Conservation (phyloP, 208 protist genomes). For the Trypanosoma theileri region DNA sequence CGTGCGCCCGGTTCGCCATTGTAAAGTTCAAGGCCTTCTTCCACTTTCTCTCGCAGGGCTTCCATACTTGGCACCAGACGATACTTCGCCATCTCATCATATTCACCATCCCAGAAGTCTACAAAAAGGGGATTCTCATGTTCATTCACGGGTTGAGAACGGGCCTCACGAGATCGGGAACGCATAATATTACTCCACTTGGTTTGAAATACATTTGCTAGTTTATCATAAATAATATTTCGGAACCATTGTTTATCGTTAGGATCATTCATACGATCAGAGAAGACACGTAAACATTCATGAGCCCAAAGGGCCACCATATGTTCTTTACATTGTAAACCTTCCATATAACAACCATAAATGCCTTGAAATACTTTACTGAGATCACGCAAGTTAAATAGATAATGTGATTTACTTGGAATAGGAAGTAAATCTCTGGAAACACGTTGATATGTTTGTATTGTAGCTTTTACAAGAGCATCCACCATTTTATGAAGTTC, state of each 20-base stretch:
- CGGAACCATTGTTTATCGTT: constrained; percentile 94
- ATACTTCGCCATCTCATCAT: constrained; percentile 94
- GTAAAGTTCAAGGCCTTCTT: constrained; percentile 94
- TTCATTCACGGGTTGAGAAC: constrained; percentile 50
- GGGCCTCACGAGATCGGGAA: constrained; percentile 58
- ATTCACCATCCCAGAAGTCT: constrained; percentile 93
- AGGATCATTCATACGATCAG: constrained; percentile 94
- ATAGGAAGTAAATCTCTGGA: constrained; percentile 93
- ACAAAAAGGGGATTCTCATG: constrained; percentile 93
- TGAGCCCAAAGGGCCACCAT: constrained; percentile 97
- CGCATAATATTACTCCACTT: constrained; percentile 93
- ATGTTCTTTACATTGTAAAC: constrained; percentile 92
- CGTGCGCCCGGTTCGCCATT: constrained; percentile 90
- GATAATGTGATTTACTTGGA: constrained; percentile 97
- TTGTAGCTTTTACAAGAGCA: constrained; percentile 91
- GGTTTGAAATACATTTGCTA: constrained; percentile 90
- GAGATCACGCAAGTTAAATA: constrained; percentile 98
- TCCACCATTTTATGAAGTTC: constrained; percentile 93
- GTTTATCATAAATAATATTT: constrained; percentile 90
- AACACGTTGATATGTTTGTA: constrained; percentile 95
- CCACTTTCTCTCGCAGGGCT: constrained; percentile 87
- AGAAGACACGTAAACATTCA: constrained; percentile 97
- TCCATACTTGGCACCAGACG: constrained; percentile 92
- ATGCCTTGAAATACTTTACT: constrained; percentile 98
- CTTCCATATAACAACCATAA: constrained; percentile 87